Percentiles rank a stretch among this genome's conserved stretches.
Evolutionary conservation across 208 protist genomes (phyloP).

Genomic region (Crithidia expoeki): DNA sequence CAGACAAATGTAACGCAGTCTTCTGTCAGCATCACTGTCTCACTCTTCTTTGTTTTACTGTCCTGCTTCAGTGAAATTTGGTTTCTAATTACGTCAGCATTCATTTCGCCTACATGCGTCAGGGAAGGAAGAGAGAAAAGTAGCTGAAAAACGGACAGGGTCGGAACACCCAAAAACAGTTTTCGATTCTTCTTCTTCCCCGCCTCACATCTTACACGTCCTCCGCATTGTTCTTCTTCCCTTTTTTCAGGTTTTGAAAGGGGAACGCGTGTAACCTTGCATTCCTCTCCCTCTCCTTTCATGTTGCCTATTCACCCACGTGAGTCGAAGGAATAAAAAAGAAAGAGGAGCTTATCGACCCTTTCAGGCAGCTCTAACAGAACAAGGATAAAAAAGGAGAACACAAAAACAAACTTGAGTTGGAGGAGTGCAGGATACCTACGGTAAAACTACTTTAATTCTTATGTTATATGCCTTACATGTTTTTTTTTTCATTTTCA

Average conservation of each 20-base stretch:
- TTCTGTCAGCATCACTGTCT: background rate
- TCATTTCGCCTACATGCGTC: constrained; percentile 9
- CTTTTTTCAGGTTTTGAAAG: background rate
- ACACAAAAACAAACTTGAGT: constrained; percentile 2
- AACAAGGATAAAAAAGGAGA: constrained; percentile 9
- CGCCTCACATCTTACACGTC: background rate
- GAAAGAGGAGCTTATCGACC: background rate
- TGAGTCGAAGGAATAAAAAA: background rate
- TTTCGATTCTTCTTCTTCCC: background rate
- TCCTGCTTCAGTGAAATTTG: too few relatives aligned
- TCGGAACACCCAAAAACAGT: background rate
- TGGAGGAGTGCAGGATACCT: constrained; percentile 11
- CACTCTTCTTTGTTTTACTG: background rate
- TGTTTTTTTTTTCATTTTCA: constrained; percentile 25
- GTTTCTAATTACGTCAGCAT: constrained; percentile 15
- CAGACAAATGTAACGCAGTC: too few relatives aligned
- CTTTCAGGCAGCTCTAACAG: background rate
- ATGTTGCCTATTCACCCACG: background rate
- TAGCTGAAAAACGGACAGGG: background rate
- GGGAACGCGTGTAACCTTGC: background rate
- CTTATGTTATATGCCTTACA: background rate
- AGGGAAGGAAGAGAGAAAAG: constrained; percentile 7
- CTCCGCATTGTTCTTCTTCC: background rate
- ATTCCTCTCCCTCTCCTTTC: background rate
- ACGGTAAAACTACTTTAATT: constrained; percentile 1